Base-by-base conservation (phyloP, 345 rosid species). In the Rhodamnia rubescens region DNA sequence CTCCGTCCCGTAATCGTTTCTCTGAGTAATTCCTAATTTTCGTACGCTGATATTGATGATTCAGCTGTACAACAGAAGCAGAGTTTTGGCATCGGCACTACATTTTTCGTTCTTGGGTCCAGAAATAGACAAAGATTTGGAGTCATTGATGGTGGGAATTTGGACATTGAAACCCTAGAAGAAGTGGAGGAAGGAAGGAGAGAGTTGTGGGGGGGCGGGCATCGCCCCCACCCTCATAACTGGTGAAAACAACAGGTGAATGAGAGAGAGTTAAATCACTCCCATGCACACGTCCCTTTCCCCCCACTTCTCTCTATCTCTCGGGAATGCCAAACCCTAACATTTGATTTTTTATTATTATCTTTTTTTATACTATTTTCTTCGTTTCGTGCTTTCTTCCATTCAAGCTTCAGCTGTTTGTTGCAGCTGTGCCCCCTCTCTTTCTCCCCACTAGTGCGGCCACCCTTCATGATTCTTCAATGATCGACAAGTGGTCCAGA, bases 281-380 rank as follows among this genome's bases (percentile, higher is more conserved):
- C 90, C 96, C 78, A 95, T 97, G 98, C 98, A 95, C 90, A 94
- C 93, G 99, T 95, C 99, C 94, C 94, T 95, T 95, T 95, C 85
- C 27, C 83, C 81, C 85, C 44, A 42, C 51, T 36, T 83, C 85
- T 75, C 86, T 85, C 85, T 83, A 88, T 53, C 88, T 52, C 85
- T 42, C 87, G 93, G 93, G 92, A 90, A 55, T 85, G 85, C 74
- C 85, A 84, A 90, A 69, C 78, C 78, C 78, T 69, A 69, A 69
- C 7, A 69, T 69, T 69, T 69, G 78, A 32, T 32, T 18, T 18
- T 69, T 36, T 16, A 9, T 49, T 47, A 9, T 49, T 6, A 4
- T 42, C 7, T 9, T 49, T 44, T 49, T 49, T 49, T 9, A 49
- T 49, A 69, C 44, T 69, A 32, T 69, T 69, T 32, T 20, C 22